phyloP scores from a whole-genome alignment of 352 stramenopile genomes.

The Phytophthora ohioensis region DNA sequence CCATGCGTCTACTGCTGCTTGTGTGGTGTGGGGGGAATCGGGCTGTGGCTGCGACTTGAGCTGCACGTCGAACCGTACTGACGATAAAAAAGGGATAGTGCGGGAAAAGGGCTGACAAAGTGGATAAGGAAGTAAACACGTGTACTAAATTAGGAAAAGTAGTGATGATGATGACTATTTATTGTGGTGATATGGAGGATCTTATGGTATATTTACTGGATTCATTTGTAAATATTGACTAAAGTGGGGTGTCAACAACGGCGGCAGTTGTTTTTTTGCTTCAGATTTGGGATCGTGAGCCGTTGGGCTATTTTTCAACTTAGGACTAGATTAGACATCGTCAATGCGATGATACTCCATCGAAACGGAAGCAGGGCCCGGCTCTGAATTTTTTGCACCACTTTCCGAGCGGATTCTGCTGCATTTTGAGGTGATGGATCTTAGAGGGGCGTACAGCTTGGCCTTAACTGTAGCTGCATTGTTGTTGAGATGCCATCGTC shows the following conservation, averaged over 20 bases:
- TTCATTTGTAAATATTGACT: conserved; percentile 17
- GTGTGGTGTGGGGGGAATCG: conserved; percentile 2
- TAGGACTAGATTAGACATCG: neutral
- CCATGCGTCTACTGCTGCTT: conserved; percentile 20
- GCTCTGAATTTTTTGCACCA: neutral
- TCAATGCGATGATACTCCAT: conserved; percentile 29
- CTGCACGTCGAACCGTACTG: conserved; percentile 7
- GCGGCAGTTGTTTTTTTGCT: conserved; percentile 1
- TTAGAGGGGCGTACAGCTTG: conserved; percentile 12
- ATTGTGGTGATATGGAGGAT: neutral
- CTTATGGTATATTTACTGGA: neutral
- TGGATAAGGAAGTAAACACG: neutral
- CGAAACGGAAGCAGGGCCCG: conserved; percentile 12
- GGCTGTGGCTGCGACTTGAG: conserved; percentile 13
- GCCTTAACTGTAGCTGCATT: neutral
- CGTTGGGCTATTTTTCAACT: conserved; percentile 3
- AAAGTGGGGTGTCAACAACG: conserved; percentile 14
- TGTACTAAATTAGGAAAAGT: conserved; percentile 1
- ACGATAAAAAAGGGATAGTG: conserved; percentile 35
- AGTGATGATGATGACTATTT: neutral
- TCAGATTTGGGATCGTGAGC: conserved; percentile 14
- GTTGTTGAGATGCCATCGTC: neutral
- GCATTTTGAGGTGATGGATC: conserved; percentile 2
- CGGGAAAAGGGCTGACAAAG: conserved; percentile 7
- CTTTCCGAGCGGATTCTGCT: conserved; percentile 17